Evolutionary conservation across 202 grass and related monocot genomes (phyloP).

Genomic region (Alloteropsis angusta): DNA sequence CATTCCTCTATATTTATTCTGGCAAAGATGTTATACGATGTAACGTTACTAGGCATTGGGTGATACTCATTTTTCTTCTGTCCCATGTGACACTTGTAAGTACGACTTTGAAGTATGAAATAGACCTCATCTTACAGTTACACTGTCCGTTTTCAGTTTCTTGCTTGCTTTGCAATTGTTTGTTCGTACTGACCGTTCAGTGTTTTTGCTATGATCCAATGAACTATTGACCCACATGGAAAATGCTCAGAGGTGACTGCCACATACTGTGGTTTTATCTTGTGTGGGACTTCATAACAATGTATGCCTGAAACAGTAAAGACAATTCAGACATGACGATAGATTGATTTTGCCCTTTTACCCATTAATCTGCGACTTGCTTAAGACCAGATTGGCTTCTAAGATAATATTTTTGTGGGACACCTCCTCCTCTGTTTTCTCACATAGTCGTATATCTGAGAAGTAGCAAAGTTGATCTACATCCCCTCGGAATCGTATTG

Average conservation of each 20-base stretch:
- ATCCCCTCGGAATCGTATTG: neutral
- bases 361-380: neutral
- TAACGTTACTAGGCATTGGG: neutral
- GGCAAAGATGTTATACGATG: neutral
- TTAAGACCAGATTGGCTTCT: neutral
- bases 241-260: neutral
- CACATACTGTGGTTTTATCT: neutral
- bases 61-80: neutral
- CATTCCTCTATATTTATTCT: neutral
- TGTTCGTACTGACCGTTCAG: neutral
- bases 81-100: neutral
- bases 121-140: neutral
- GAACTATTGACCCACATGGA: neutral
- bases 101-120: neutral
- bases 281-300: neutral
- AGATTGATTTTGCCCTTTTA: neutral
- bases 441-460: neutral
- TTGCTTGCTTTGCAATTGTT: constrained; percentile 3
- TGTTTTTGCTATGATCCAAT: neutral
- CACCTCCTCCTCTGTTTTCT: neutral
- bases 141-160: neutral
- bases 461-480: neutral
- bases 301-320: neutral
- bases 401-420: constrained; percentile 2
- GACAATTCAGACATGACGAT: neutral